phyloP scores from a whole-genome alignment of 2,329 filamentous ascomycete species.

The Amylocarpus encephaloides region DNA sequence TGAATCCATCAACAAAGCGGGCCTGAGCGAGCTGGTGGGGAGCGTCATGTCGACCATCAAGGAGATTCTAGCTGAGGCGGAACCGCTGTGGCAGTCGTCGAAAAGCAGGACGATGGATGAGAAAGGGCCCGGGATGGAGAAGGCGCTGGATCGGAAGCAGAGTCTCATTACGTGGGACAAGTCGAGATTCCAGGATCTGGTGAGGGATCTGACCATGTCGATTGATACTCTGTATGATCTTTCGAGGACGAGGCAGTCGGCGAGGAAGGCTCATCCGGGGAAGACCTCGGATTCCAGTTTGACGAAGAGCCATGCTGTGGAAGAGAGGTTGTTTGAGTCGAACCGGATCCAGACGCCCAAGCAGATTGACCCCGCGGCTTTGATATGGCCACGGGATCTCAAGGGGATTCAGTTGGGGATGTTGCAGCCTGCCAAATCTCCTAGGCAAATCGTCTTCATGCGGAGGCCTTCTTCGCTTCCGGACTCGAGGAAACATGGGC shows the following conservation, averaged over 20 bases:
- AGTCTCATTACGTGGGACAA: constrained; percentile 61
- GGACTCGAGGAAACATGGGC: constrained; percentile 19
- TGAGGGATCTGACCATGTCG: constrained; percentile 67
- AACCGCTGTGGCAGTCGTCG: constrained; percentile 62
- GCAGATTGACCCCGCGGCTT: constrained; percentile 48
- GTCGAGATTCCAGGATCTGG: constrained; percentile 66
- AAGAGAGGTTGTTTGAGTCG: constrained; percentile 44
- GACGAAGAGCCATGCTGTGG: constrained; percentile 28
- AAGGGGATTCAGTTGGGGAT: constrained; percentile 19
- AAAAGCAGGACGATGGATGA: constrained; percentile 35
- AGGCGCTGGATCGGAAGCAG: constrained; percentile 45
- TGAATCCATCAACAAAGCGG: constrained; percentile 63
- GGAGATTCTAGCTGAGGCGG: constrained; percentile 70
- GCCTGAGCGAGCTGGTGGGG: constrained; percentile 68
- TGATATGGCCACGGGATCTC: constrained; percentile 39
- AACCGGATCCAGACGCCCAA: constrained; percentile 56
- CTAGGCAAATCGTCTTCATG: constrained; percentile 34
- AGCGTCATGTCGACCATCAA: constrained; percentile 78
- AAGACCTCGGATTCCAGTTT: constrained; percentile 18
- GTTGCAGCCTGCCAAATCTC: constrained; percentile 27
- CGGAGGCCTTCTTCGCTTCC: constrained; percentile 20
- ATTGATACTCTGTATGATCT: constrained; percentile 77
- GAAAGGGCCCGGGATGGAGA: constrained; percentile 20
- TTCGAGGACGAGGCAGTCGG: constrained; percentile 54
- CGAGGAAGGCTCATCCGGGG: constrained; percentile 15